phyloP scores from a whole-genome alignment of 2,329 filamentous ascomycete genomes.

The Xylariaceae sp. region DNA sequence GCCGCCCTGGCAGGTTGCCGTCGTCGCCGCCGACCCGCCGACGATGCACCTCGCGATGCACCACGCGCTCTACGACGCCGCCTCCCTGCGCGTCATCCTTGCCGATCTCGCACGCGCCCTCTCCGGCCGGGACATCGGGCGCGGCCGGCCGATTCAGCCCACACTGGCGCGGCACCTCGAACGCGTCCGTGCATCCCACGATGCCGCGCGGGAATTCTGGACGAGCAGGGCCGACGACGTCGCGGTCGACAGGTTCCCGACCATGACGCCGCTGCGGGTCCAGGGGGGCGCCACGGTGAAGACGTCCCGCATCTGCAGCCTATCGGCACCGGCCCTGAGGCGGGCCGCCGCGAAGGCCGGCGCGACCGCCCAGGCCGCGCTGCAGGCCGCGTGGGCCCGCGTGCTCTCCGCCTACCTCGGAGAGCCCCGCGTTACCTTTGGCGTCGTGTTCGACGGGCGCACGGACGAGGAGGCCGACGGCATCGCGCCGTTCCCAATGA shows the following conservation, averaged over 20 bases:
- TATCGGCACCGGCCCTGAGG: constrained; percentile 42
- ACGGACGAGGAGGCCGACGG: constrained; percentile 50
- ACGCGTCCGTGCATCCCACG: constrained; percentile 16
- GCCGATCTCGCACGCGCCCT: constrained; percentile 40
- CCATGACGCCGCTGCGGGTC: constrained; percentile 57
- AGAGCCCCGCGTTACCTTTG: constrained; percentile 67
- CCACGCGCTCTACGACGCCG: constrained; percentile 81
- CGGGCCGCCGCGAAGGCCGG: constrained; percentile 45
- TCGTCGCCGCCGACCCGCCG: constrained; percentile 28
- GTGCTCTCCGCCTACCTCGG: constrained; percentile 71
- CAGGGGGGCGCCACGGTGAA: constrained; percentile 25
- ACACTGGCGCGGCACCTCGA: constrained; percentile 36
- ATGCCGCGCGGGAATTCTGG: constrained; percentile 54
- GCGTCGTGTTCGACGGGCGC: constrained; percentile 71
- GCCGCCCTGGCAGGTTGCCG: constrained; percentile 56
- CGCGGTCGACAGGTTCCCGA: constrained; percentile 65
- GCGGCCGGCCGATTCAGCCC: constrained; percentile 19
- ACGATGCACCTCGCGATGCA: constrained; percentile 50
- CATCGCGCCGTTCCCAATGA: constrained; percentile 67
- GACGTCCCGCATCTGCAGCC: constrained; percentile 29
- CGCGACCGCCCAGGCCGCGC: constrained; percentile 68
- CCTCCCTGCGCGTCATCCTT: constrained; percentile 61
- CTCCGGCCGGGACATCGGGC: constrained; percentile 7
- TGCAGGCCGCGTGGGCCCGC: constrained; percentile 72
- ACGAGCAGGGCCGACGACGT: constrained; percentile 40